phyloP scores from a whole-genome alignment of 495 filamentous ascomycete species.

The Elaphomyces granulatus region DNA sequence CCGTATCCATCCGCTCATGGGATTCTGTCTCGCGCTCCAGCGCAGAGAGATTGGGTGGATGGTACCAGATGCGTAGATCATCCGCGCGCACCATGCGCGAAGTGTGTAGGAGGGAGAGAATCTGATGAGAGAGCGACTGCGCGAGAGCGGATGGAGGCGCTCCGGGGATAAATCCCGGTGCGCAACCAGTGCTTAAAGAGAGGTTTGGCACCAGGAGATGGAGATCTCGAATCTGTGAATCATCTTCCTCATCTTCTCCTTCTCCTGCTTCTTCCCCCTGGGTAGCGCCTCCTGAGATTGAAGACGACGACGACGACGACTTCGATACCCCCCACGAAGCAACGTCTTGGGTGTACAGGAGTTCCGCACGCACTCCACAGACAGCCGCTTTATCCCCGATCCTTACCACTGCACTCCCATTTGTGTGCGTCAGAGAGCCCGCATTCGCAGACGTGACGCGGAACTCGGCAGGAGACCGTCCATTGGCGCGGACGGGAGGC shows the following conservation, averaged over 20 bases:
- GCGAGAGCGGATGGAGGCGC: constrained; percentile 64
- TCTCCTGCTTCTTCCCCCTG: constrained; percentile 4
- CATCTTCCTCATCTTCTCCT: constrained; percentile 25
- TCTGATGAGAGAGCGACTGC: constrained; percentile 65
- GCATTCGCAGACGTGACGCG: constrained; percentile 60
- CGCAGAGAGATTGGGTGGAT: constrained; percentile 29
- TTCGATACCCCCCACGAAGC: constrained; percentile 42
- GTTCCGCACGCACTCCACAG: constrained; percentile 77
- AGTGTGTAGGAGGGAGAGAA: constrained; percentile 59
- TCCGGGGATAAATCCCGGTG: constrained; percentile 70
- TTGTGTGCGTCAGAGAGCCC: constrained; percentile 67
- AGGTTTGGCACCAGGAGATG: constrained; percentile 84
- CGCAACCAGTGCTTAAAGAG: constrained; percentile 77
- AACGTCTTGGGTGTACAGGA: constrained; percentile 56
- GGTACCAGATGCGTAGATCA: constrained; percentile 57
- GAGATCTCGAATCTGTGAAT: constrained; percentile 41
- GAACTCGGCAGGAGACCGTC: constrained; percentile 52
- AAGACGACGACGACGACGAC: constrained; percentile 10
- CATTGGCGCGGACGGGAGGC: constrained; percentile 59
- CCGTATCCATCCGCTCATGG: constrained; percentile 26
- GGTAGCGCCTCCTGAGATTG: constrained; percentile 2
- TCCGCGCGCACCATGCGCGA: constrained; percentile 43
- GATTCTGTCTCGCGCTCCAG: constrained; percentile 26
- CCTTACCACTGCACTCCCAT: constrained; percentile 78
- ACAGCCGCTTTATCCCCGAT: constrained; percentile 82